phyloP scores from a whole-genome alignment of 202 grass and related monocot genomes.

The Setaria italica region DNA sequence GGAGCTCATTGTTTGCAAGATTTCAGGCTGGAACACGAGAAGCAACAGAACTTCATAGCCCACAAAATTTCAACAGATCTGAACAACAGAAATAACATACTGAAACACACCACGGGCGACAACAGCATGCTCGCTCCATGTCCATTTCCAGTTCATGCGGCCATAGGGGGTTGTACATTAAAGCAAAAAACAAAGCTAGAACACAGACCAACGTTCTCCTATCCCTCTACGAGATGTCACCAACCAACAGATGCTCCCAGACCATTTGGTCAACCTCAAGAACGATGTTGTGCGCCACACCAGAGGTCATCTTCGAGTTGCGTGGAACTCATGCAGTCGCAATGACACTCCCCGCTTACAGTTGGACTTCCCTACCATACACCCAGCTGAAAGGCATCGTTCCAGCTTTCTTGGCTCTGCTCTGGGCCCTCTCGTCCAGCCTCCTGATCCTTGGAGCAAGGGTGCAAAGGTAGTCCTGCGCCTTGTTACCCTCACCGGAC shows the following conservation, averaged over 20 bases:
- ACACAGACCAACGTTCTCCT: constrained; percentile 34
- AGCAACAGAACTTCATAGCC: constrained; percentile 18
- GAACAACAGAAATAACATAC: constrained; percentile 45
- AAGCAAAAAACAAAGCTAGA: constrained; percentile 44
- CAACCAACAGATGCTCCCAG: constrained; percentile 18
- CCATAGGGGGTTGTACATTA: constrained; percentile 53
- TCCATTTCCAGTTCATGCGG: constrained; percentile 53
- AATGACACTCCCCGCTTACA: constrained; percentile 48
- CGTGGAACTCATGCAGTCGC: constrained; percentile 28
- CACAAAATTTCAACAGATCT: constrained; percentile 44
- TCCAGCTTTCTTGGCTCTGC: constrained; percentile 63
- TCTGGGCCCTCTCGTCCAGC: constrained; percentile 85
- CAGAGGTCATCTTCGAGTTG: constrained; percentile 20
- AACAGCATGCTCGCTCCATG: constrained; percentile 47
- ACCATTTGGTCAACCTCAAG: constrained; percentile 42
- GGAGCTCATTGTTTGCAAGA: constrained; percentile 20
- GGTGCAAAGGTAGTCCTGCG: constrained; percentile 90
- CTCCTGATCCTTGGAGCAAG: constrained; percentile 79
- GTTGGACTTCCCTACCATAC: constrained; percentile 77
- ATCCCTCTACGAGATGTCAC: constrained; percentile 39
- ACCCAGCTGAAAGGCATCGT: constrained; percentile 88
- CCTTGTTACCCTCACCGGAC: constrained; percentile 75
- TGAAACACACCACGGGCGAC: constrained; percentile 40
- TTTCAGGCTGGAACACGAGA: neutral
- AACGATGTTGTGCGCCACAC: constrained; percentile 30